Evolutionary conservation across 768 basidiomycete species (phyloP), one percentile per base, ranked within the genome.

Genomic region (Suillus subaureus): DNA sequence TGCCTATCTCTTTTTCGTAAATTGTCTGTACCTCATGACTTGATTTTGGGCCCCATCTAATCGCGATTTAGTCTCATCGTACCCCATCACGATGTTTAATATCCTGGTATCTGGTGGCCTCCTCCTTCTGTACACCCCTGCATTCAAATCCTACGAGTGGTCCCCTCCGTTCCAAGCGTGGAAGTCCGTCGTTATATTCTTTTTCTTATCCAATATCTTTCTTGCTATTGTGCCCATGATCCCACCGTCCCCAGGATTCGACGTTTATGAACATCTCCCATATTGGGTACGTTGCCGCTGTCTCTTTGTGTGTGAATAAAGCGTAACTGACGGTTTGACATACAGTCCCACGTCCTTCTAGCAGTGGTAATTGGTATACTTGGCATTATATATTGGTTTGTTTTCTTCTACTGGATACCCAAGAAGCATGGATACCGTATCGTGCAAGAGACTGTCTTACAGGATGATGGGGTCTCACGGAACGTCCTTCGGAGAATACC

Each of bases 1-100:
- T 68, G 89, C 89, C 0, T 93, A 91, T 70, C 80, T 87, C 37
- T 91, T 93, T 75, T 81, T 88, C 69, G 80, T 90, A 64, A 89
- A 85, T 70, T 72, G 90, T 89, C 61, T 67, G 89, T 74, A 26
- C 23, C 28, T 37, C 33, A 43, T 63, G 23, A 56, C 37, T 35
- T 37, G 9, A 47, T 37, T 3, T 26, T 5, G 23, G 26, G 35
- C 39, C 18, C 16, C 61, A 66, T 23, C 64, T 33, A 43, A 13
- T 42, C 31, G 28, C 16, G 42, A 42, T 3, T 11, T 40, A 91
- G 89, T 86, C 21, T 81, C 82, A 2, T 86, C 87, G 0, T 90
- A 89, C 69, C 86, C 86, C 4, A 66, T 81, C 21, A 78, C 85
- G 1, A 71, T 90, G 26, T 82, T 90, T 70, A 89, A 91, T 74